A percentile compares a stretch with the other conserved stretches of the same genome.
These are phyloP conservation scores for Coemansia sp. DNA, from an alignment of 192 early-diverging fungal genomes.

Conservation along the genomic window DNA sequence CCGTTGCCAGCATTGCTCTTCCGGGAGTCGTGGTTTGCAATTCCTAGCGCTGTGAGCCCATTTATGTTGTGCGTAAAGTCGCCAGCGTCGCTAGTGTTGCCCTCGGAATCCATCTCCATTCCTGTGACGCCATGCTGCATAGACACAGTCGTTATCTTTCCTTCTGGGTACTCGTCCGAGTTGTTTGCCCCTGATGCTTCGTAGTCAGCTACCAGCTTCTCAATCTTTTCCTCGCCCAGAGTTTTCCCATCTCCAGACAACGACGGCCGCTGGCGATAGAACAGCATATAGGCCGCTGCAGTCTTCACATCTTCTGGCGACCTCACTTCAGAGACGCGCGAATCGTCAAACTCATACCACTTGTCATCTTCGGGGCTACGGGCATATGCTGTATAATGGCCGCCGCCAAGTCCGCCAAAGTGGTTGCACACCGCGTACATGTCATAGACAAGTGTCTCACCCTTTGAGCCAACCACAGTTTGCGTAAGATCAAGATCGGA, in stretches of 20 bases:
- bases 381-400: conserved; percentile 84
- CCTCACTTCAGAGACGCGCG: conserved; percentile 54
- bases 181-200: not conserved
- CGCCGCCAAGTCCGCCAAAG: conserved; percentile 78
- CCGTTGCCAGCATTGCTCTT: conserved; percentile 20
- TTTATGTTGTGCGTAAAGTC: not conserved
- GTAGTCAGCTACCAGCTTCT: conserved; percentile 21
- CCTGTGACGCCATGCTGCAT: not conserved
- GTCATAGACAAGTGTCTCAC: conserved; percentile 60
- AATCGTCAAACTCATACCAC: conserved; percentile 87
- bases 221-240: conserved; percentile 22
- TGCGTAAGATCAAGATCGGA: conserved; percentile 62
- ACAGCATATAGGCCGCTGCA: conserved; percentile 52
- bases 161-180: not conserved
- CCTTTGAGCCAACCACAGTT: conserved; percentile 34
- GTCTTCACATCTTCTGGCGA: conserved; percentile 30
- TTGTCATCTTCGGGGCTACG: conserved; percentile 60
- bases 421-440: conserved; percentile 79
- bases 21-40: conserved; percentile 12
- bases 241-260: not conserved
- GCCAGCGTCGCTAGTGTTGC: conserved; percentile 10
- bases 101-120: not conserved
- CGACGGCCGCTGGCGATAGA: conserved; percentile 34
- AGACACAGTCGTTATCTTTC: not conserved
- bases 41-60: conserved; percentile 14